Evolutionary conservation across 1,284 basidiomycete species (phyloP).

Genomic region (Laetiporus sulphureus): DNA sequence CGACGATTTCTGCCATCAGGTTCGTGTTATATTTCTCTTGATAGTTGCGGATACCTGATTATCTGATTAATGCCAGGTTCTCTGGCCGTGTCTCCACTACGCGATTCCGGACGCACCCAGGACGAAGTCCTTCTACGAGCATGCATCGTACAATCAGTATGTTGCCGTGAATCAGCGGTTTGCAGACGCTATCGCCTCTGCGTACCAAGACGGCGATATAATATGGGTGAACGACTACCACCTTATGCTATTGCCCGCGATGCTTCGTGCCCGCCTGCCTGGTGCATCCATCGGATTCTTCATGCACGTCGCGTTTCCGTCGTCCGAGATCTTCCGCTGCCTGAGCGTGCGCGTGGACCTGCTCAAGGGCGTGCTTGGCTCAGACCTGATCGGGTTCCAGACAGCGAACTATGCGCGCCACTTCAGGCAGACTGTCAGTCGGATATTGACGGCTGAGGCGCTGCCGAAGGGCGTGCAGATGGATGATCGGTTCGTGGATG

Average conservation of each 20-base stretch:
- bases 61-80: constrained; percentile 36
- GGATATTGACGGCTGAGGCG: constrained; percentile 77
- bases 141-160: constrained; percentile 72
- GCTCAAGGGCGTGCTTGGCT: constrained; percentile 69
- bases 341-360: constrained; percentile 63
- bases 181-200: constrained; percentile 68
- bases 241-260: constrained; percentile 74
- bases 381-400: constrained; percentile 77
- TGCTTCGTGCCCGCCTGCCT: constrained; percentile 59
- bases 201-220: constrained; percentile 79
- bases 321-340: constrained; percentile 84
- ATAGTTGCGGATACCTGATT: neutral
- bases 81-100: constrained; percentile 88
- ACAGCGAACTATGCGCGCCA: constrained; percentile 77
- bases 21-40: constrained; percentile 20
- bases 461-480: constrained; percentile 80
- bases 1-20: constrained; percentile 85
- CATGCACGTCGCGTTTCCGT: constrained; percentile 85
- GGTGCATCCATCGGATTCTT: constrained; percentile 82
- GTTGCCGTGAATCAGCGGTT: constrained; percentile 80
- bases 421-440: constrained; percentile 78
- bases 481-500: constrained; percentile 64
- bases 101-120: constrained; percentile 82
- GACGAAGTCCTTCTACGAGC: constrained; percentile 77
- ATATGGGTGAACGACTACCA: constrained; percentile 87